Base-by-base conservation (phyloP, 23 red algal genomes). In the Gracilaria gracilis region DNA sequence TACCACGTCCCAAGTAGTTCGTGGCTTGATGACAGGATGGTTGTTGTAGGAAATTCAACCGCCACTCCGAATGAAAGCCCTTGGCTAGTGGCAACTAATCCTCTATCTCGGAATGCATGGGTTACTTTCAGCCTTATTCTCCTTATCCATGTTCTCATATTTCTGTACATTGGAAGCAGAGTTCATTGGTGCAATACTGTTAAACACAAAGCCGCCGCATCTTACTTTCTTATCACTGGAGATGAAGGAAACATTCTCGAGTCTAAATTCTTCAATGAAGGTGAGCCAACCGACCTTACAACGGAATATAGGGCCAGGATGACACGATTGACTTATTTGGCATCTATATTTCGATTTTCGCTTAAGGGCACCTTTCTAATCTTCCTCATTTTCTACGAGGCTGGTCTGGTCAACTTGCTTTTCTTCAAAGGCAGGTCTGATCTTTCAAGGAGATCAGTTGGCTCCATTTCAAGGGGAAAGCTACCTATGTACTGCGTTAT, bases 21-120 rank as follows among this genome's bases (percentile, higher is more conserved):
- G 19, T 84, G 55, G 53, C 28, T 84, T 25, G 81, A 84, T 39
- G 61, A 84, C 58, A 4, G 38, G 0, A 67, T 84, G 57, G 81
- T 84, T 21, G 46, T 84, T 21, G 59, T 84, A 12, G 81, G 81
- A 28, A 67, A 67, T 33, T 67, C 62, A 9, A 15, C 27, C 33
- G 33, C 62, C 27, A 14, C 16, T 35, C 27, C 27, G 27, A 36
- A 32, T 29, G 33, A 67, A 36, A 24, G 32, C 16, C 62, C 62
- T 9, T 67, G 27, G 27, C 9, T 29, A 15, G 9, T 33, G 1
- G 62, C 20, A 36, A 29, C 33, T 28, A 15, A 12, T 9, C 62
- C 62, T 2, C 32, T 33, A 2, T 67, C 62, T 67, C 33, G 6
- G 20, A 67, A 67, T 35, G 62, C 62, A 1, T 67, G 62, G 62